Base-by-base conservation (phyloP, 2,329 filamentous ascomycete species). In the Fusarium torreyae region DNA sequence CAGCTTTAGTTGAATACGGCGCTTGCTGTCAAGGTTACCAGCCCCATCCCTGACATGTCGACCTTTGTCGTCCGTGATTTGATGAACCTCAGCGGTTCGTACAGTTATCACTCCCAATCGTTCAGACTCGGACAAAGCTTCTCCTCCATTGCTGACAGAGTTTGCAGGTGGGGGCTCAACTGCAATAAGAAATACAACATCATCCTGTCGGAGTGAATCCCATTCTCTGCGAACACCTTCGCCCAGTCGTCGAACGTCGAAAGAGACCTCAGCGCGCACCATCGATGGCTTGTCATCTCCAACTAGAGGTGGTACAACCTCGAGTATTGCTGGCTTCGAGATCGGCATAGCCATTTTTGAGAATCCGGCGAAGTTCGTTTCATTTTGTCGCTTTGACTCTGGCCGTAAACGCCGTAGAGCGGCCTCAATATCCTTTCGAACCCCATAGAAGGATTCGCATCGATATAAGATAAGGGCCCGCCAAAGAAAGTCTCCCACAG, bases 401-500 rank as follows among this genome's bases (percentile, higher is more conserved):
- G 95, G 94, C 69, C 91, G 89, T 63, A 99, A 82, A 45, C 94
- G 90, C 75, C 92, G 92, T 51, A 98, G 77, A 8, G 92, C 89
- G 48, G 93, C 88, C 77, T 97, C 94, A 59, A 99, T 89, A 77
- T 99, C 94, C 75, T 94, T 95, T 45, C 94, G 89, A 63, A 99
- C 95, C 63, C 94, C 93, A 78, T 97, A 98, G 77, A 98, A 98
- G 0, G 95, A 88, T 79, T 99, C 96, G 61, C 91, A 92, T 40
- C 95, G 90, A 77, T 97, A 96, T 10, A 99, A 84, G 15, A 97
- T 86, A 74, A 98, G 91, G 0, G 95, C 94, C 66, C 97, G 89
- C 94, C 94, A 99, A n/a, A 99, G 82, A 74, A 99, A 99, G 79
- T 99, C 96, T 4, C 94, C 94, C 51, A 97, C 89, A 4, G 94